Evolutionary conservation across 2,329 filamentous ascomycete genomes (phyloP), one percentile per base, ranked within the genome.

Genomic region (Claviceps fusiformis): DNA sequence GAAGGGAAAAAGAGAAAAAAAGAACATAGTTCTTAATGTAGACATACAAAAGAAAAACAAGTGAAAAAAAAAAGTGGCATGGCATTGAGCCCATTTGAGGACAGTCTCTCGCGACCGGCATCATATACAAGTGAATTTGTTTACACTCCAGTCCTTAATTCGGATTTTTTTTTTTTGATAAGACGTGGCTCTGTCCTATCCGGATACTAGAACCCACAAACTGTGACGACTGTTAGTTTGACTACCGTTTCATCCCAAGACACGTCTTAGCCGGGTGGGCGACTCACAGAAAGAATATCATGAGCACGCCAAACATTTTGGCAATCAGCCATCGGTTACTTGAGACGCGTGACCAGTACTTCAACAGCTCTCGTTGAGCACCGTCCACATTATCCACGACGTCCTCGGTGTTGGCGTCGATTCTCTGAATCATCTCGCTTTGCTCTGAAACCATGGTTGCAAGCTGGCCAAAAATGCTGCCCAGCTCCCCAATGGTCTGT

Each of bases 331-430:
- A 97, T 60, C 93, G 80, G 73, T 98, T 98, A 59, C 91, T 89
- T 55, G 89, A 93, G 33, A 97, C 91, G 45, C 91, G 80, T 33
- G 83, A 86, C 92, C 93, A 98, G 72, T 97, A 98, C 70, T 96
- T 96, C 73, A 98, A 82, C 65, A 98, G 69, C 71, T 98, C 92
- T 59, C 91, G 80, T 68, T 98, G 93, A 6, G 93, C 93, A 19
- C 93, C 93, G 65, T 95, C 83, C n/a, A 98, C 92, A 63, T 98
- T 98, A 65, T 97, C 92, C 54, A 98, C 92, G 6, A 98, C 89
- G 63, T 96, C 91, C 66, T 98, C 93, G 1, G 92, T 96, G 70
- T 97, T 96, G 60, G 92, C 92, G 64, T 97, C 92, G 65, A 96
- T 96, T 52, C 92, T 80, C 71, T 97, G 89, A 61, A 98, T 95